Conservation (phyloP, 2,329 filamentous ascomycete species). For the Pseudogymnoascus sp. region DNA sequence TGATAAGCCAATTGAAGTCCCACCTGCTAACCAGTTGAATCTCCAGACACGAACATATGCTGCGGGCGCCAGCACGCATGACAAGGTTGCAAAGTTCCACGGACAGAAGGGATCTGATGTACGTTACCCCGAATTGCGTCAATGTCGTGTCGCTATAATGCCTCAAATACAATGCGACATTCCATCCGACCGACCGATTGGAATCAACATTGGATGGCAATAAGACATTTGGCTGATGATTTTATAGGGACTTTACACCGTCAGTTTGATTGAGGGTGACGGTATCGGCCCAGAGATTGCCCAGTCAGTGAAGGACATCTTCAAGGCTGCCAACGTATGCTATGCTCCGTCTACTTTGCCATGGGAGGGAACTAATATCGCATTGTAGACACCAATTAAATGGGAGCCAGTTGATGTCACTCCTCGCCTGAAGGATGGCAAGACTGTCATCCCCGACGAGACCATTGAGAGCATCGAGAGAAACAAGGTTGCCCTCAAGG, state of each 20-base stretch:
- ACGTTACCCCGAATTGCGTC: constrained; percentile 39
- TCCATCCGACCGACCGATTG: constrained; percentile 11
- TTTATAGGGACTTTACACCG: constrained; percentile 79
- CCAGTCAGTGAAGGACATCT: constrained; percentile 98
- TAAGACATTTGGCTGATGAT: constrained; percentile 17
- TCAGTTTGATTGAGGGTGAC: constrained; percentile 97
- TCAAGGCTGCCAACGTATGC: constrained; percentile 80
- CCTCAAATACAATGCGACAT: neutral
- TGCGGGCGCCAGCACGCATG: constrained; percentile 42
- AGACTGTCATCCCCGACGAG: constrained; percentile 85
- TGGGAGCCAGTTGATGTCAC: constrained; percentile 98
- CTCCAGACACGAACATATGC: constrained; percentile 53
- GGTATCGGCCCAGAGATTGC: constrained; percentile 98
- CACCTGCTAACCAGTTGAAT: constrained; percentile 18
- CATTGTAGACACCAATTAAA: constrained; percentile 68
- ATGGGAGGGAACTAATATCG: constrained; percentile 17
- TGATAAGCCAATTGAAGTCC: constrained; percentile 14
- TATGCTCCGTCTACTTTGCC: constrained; percentile 7
- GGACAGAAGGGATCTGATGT: constrained; percentile 83
- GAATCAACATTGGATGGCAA: constrained; percentile 11
- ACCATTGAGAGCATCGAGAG: constrained; percentile 88
- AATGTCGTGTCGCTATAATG: constrained; percentile 15
- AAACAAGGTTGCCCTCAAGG: constrained; percentile 98
- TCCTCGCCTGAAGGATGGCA: constrained; percentile 86
- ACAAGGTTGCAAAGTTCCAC: constrained; percentile 85